Percentiles rank a stretch among this genome's conserved stretches.
These are phyloP conservation scores for Ogataea paraovalis DNA, from an alignment of 805 yeast species.

Conservation along the genomic window DNA sequence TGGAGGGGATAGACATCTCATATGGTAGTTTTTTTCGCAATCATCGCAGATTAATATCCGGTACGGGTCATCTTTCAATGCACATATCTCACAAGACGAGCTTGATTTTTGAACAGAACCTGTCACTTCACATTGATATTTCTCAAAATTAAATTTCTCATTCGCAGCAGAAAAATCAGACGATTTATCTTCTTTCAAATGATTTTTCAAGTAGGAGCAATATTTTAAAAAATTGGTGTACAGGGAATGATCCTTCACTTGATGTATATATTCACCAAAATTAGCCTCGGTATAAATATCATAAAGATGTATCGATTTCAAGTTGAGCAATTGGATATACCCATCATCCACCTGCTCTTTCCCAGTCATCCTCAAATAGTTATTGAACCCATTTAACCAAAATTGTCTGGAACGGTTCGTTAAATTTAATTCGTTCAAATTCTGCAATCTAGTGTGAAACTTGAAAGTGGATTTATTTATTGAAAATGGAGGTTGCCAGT, in stretches of 20 bases:
- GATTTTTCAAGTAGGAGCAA: constrained; percentile 13
- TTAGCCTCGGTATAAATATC: constrained; percentile 25
- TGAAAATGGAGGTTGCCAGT: constrained; percentile 55
- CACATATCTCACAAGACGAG: constrained; percentile 39
- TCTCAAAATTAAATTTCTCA: constrained; percentile 3
- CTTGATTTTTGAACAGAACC: constrained; percentile 22
- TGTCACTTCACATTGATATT: constrained; percentile 33
- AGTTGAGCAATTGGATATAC: constrained; percentile 15
- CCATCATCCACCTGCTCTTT: constrained; percentile 15
- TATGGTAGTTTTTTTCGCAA: constrained; percentile 69
- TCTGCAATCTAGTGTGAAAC: constrained; percentile 69
- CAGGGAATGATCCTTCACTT: constrained; percentile 11
- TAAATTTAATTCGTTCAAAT: constrained; percentile 58
- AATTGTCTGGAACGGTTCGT: constrained; percentile 58
- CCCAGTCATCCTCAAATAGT: constrained; percentile 48
- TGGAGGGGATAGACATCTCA: constrained; percentile 60
- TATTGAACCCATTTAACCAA: constrained; percentile 57
- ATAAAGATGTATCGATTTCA: constrained; percentile 26
- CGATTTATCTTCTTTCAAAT: constrained; percentile 1
- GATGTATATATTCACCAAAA: constrained; percentile 3
- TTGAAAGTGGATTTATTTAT: constrained; percentile 49
- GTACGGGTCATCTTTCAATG: constrained; percentile 39
- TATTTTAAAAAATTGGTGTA: constrained; percentile 17
- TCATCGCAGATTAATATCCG: constrained; percentile 63
- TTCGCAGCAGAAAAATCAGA: constrained; percentile 16